These are phyloP conservation scores for Chaetomiaceae sp. DNA, from an alignment of 2,329 filamentous ascomycete genomes.

Conservation along the genomic window DNA sequence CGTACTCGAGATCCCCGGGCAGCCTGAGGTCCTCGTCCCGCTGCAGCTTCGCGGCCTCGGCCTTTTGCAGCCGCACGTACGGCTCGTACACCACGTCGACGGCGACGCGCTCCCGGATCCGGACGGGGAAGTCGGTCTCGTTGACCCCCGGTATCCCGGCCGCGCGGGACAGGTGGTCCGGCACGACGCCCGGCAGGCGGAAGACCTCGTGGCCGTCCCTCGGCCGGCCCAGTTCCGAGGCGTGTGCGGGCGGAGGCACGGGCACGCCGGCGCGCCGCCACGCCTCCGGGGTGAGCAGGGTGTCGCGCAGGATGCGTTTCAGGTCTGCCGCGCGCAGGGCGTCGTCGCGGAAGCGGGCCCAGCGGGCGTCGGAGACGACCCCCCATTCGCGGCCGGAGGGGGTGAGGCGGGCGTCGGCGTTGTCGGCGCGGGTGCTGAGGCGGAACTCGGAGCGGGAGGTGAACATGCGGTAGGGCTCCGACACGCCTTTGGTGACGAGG, in stretches of 20 bases:
- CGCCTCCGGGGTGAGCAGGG: slow-evolving; percentile 53
- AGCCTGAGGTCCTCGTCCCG: slow-evolving; percentile 73
- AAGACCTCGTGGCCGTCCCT: slow-evolving; percentile 72
- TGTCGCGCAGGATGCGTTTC: slow-evolving; percentile 53
- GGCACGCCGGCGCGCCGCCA: slow-evolving; percentile 68
- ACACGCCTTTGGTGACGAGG: slow-evolving; percentile 92
- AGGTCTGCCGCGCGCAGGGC: slow-evolving; percentile 65
- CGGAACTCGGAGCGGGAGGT: slow-evolving; percentile 93
- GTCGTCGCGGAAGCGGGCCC: slow-evolving; percentile 64
- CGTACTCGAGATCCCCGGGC: slow-evolving; percentile 73
- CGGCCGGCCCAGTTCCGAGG: too few relatives aligned
- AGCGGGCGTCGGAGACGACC: slow-evolving; percentile 73
- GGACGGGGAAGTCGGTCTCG: slow-evolving; percentile 42
- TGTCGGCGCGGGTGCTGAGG: slow-evolving; percentile 87
- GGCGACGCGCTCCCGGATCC: slow-evolving; percentile 64
- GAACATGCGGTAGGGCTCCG: slow-evolving; percentile 98
- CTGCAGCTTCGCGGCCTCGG: slow-evolving; percentile 61
- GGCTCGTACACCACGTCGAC: slow-evolving; percentile 86
- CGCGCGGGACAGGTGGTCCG: neutral
- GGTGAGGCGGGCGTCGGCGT: slow-evolving; percentile 85
- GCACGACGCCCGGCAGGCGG: slow-evolving; percentile 35
- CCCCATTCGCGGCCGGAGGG: slow-evolving; percentile 70
- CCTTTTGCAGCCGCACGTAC: slow-evolving; percentile 70
- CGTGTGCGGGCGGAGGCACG: slow-evolving; percentile 47
- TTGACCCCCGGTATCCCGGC: slow-evolving; percentile 3